A percentile compares a stretch with the other conserved stretches of the same genome.
Evolutionary conservation across 768 basidiomycete genomes (phyloP).

Genomic region (Thelephora ganbajun): DNA sequence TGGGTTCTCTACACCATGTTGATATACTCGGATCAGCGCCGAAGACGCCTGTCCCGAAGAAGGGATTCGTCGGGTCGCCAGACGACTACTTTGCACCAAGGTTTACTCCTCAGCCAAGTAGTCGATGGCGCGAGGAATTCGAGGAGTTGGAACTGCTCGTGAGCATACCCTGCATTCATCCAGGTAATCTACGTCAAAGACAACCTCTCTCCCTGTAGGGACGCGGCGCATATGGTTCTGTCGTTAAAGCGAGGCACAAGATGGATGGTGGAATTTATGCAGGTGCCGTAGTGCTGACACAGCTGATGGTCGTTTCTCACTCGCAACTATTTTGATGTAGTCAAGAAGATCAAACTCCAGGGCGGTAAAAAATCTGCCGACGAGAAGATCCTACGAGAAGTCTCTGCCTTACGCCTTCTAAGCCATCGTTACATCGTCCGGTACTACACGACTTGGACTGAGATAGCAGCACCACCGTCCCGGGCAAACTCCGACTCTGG

Average conservation of each 20-base stretch:
- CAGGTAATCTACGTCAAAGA: neutral
- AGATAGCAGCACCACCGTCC: constrained; percentile 42
- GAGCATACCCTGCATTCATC: constrained; percentile 4
- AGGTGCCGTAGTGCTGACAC: constrained; percentile 21
- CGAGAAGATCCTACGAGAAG: constrained; percentile 81
- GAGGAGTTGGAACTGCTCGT: constrained; percentile 83
- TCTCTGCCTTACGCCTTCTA: constrained; percentile 75
- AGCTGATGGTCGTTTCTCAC: neutral
- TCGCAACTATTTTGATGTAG: constrained; percentile 20
- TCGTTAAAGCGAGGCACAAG: constrained; percentile 86
- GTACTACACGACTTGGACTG: constrained; percentile 88
- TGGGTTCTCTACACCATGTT: neutral
- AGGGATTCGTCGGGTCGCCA: constrained; percentile 36
- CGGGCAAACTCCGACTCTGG: constrained; percentile 32
- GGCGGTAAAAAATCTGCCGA: constrained; percentile 52
- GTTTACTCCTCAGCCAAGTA: constrained; percentile 33
- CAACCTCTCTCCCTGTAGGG: constrained; percentile 32
- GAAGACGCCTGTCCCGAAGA: constrained; percentile 35
- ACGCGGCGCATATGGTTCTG: constrained; percentile 85
- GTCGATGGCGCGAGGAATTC: constrained; percentile 89
- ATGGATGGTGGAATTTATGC: constrained; percentile 80
- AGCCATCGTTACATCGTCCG: constrained; percentile 86
- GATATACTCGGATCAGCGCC: constrained; percentile 18
- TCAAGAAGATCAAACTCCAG: constrained; percentile 81
- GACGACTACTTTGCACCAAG: constrained; percentile 49